These are phyloP conservation scores for Mucor saturninus DNA, from an alignment of 371 early-diverging fungal genomes.

Conservation along the genomic window DNA sequence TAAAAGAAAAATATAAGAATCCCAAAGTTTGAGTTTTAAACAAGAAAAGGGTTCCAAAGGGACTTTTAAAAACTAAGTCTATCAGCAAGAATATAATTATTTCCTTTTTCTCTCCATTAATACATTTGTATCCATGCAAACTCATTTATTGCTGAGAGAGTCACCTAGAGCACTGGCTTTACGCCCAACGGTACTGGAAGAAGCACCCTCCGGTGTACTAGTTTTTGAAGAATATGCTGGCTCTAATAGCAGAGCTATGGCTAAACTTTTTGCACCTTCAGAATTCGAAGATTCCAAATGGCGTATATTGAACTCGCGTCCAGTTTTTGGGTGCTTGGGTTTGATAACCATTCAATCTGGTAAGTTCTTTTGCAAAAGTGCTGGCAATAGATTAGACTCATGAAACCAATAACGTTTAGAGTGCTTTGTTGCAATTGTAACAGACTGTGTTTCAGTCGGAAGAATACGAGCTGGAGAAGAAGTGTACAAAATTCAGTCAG, in stretches of 20 bases:
- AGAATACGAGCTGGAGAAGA: constrained; percentile 65
- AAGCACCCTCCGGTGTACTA: constrained; percentile 51
- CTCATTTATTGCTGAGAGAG: constrained; percentile 52
- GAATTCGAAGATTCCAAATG: constrained; percentile 57
- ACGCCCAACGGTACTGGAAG: constrained; percentile 54
- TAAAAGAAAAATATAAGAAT: not conserved
- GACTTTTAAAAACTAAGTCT: not conserved
- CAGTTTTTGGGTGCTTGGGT: constrained; percentile 77
- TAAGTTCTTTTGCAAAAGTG: constrained; percentile 15
- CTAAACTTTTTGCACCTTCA: constrained; percentile 47
- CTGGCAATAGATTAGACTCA: not conserved
- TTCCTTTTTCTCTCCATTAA: not conserved
- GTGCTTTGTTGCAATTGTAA: constrained; percentile 74
- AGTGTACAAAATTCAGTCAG: constrained; percentile 62
- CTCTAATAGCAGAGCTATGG: constrained; percentile 41
- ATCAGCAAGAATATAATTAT: not conserved
- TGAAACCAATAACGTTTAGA: constrained; percentile 41
- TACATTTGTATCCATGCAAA: constrained; percentile 39
- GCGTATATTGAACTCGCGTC: constrained; percentile 56
- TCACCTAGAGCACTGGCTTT: constrained; percentile 55
- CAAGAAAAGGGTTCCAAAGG: not conserved
- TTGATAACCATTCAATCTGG: constrained; percentile 68
- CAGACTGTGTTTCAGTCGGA: constrained; percentile 66
- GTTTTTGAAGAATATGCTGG: constrained; percentile 45
- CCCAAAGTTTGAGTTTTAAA: not conserved